Evolutionary conservation across 345 rosid species (phyloP), one percentile per base, ranked within the genome.

Genomic region (Luvunga scandens): DNA sequence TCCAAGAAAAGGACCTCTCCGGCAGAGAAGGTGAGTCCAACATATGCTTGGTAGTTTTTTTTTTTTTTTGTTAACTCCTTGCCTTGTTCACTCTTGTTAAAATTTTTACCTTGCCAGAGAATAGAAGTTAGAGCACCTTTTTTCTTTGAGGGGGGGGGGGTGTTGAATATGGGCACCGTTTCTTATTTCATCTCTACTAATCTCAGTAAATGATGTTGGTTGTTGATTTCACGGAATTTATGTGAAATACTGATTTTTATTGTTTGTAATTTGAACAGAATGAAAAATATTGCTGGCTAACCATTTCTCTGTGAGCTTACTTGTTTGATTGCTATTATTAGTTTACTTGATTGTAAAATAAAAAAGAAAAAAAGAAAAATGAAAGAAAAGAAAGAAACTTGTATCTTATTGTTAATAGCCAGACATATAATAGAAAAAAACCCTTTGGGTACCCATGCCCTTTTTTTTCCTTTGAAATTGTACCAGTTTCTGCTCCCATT

Each of bases 1-100:
- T 79, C 99, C 97, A 0, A 80, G 97, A 77, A 96, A 88, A 85
- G 97, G 98, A 66, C 90, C 95, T 0, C 92, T 87, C 7, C 87
- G 88, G 34, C 92, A 87, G 65, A 89, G 97, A 87, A 88, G 95
- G 98, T 96, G 77, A 10, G 83, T 77, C 79, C 28, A 59, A 45
- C 28, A 28, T 65, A 7, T 71, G 27, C 39, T 71, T 19, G 61
- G 25, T 19, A 16, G 33, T 24, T 24, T 24, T 57, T 48, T 5
- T 64, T 48, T 30, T 14, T 3, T 65, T 57, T 9, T 76, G 21
- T 36, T 36, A 36, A 22, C 2, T 61, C 69, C 14, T 33, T 31
- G 8, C 9, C 69, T 65, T 33, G 36, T 66, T 57, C 22, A n/a
- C 56, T 55, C 63, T 72, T 56, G 5, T n/a, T 55, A 53, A 39